These are phyloP conservation scores for Penicillium sp. DNA, from an alignment of 2,329 filamentous ascomycete species.

Conservation along the genomic window DNA sequence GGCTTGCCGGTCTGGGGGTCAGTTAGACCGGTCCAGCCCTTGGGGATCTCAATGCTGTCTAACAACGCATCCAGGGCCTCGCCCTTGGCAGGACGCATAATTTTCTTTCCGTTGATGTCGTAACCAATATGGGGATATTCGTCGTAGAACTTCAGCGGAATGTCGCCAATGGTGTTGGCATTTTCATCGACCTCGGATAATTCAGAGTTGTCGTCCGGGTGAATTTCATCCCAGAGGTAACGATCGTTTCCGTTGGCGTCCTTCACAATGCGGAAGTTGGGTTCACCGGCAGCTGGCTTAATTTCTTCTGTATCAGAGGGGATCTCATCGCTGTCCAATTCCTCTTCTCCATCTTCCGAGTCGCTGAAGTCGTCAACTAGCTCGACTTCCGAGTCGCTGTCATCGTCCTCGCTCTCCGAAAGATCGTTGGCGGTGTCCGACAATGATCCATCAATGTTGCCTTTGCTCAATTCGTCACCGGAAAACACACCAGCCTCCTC, in stretches of 20 bases:
- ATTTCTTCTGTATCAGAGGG: slow-evolving; percentile 47
- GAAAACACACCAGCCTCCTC: slow-evolving; percentile 52
- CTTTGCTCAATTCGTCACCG: slow-evolving; percentile 58
- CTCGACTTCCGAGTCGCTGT: slow-evolving; percentile 51
- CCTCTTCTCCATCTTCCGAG: slow-evolving; percentile 49
- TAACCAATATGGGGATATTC: slow-evolving; percentile 98
- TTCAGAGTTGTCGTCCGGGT: slow-evolving; percentile 93
- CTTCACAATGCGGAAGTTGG: slow-evolving; percentile 62
- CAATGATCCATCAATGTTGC: slow-evolving; percentile 43
- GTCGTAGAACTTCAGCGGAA: slow-evolving; percentile 92
- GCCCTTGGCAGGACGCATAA: slow-evolving; percentile 91
- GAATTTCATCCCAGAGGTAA: slow-evolving; percentile 91
- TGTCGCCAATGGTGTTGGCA: slow-evolving; percentile 91
- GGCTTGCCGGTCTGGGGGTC: slow-evolving; percentile 94
- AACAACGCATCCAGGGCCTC: slow-evolving; percentile 89
- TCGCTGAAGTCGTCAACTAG: slow-evolving; percentile 55
- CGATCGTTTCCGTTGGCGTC: slow-evolving; percentile 89
- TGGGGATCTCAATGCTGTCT: slow-evolving; percentile 93
- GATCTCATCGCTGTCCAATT: slow-evolving; percentile 52
- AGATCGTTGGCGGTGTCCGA: slow-evolving; percentile 44
- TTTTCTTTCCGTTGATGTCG: slow-evolving; percentile 97
- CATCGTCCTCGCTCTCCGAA: slow-evolving; percentile 37
- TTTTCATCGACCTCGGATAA: slow-evolving; percentile 79
- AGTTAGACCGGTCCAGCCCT: slow-evolving; percentile 94
- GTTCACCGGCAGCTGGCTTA: slow-evolving; percentile 33